Evolutionary conservation across 2,329 filamentous ascomycete genomes (phyloP).

Genomic region (Aspergillus candidus): DNA sequence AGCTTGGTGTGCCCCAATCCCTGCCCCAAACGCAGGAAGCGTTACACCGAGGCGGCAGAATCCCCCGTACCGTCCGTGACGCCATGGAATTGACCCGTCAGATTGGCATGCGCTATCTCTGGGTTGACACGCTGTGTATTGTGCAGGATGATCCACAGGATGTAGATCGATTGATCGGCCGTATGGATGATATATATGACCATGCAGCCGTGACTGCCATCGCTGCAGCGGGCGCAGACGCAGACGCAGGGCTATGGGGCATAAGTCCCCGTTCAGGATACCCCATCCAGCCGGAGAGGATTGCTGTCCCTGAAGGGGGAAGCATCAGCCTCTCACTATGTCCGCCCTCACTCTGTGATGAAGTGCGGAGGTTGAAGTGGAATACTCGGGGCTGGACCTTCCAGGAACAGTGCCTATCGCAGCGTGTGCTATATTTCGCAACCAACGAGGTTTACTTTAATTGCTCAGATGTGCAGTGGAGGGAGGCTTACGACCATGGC

Average conservation of each 20-base stretch:
- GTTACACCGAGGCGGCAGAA: not conserved
- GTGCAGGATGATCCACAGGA: slow-evolving; percentile 2
- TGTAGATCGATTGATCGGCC: not conserved
- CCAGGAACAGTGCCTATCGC: not conserved
- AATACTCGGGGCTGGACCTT: not conserved
- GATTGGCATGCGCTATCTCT: slow-evolving; percentile 6
- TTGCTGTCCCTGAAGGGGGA: no score
- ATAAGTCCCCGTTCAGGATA: not conserved
- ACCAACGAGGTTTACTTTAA: not conserved
- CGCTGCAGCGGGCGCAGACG: not conserved
- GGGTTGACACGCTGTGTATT: slow-evolving; percentile 9
- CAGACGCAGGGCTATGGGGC: not conserved
- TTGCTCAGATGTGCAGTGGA: not conserved
- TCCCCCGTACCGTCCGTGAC: slow-evolving; percentile 2
- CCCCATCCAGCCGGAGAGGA: no score
- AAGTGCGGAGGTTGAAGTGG: not conserved
- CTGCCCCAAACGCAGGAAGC: no score
- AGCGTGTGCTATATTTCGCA: not conserved
- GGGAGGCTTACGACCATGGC: not conserved
- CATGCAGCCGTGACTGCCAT: not conserved
- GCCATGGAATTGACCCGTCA: slow-evolving; percentile 1
- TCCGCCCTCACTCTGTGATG: no score
- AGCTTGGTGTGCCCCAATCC: no score
- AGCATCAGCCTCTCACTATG: no score
- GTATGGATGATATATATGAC: slow-evolving; percentile 1